These are phyloP conservation scores for Trichophyton rubrum DNA, from an alignment of 2,329 filamentous ascomycete species.

Conservation along the genomic window DNA sequence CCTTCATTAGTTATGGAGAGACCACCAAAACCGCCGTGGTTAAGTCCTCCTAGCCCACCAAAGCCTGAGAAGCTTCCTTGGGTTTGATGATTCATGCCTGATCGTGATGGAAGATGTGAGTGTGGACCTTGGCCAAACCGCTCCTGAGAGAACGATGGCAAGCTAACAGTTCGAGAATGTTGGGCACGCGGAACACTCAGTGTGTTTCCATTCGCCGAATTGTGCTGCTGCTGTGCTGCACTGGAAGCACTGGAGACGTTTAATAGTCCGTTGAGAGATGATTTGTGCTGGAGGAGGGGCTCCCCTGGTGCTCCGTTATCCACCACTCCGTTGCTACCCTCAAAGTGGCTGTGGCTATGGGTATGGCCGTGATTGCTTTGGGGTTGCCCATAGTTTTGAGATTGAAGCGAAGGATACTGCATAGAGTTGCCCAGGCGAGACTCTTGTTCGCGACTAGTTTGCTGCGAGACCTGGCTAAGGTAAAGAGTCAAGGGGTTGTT, in stretches of 20 bases:
- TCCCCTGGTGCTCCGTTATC: slow-evolving; percentile 45
- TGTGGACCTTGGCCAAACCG: slow-evolving; percentile 36
- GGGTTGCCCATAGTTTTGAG: slow-evolving; percentile 52
- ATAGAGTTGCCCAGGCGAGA: slow-evolving; percentile 33
- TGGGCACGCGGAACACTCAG: slow-evolving; percentile 44
- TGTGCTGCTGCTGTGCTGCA: slow-evolving; percentile 29
- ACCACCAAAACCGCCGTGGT: slow-evolving; percentile 43
- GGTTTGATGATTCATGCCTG: slow-evolving; percentile 29
- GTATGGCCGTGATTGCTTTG: slow-evolving; percentile 34
- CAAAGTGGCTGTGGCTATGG: slow-evolving; percentile 57
- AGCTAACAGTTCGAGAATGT: slow-evolving; percentile 73
- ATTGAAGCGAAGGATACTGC: slow-evolving; percentile 38
- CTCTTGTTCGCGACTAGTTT: slow-evolving; percentile 55
- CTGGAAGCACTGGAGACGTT: slow-evolving; percentile 43
- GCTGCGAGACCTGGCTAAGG: slow-evolving; percentile 58
- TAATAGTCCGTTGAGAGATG: slow-evolving; percentile 51
- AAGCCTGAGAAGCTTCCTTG: slow-evolving; percentile 47
- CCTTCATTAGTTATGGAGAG: slow-evolving; percentile 47
- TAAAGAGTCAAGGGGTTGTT: slow-evolving; percentile 92
- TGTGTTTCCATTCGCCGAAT: slow-evolving; percentile 50
- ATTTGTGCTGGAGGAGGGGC: slow-evolving; percentile 38
- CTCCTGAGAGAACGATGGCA: slow-evolving; percentile 59
- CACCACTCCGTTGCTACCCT: slow-evolving; percentile 57
- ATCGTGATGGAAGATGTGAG: slow-evolving; percentile 25
- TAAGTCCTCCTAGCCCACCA: slow-evolving; percentile 46